phyloP scores from a whole-genome alignment of 495 filamentous ascomycete species.

The Hypoxylon fragiforme region DNA sequence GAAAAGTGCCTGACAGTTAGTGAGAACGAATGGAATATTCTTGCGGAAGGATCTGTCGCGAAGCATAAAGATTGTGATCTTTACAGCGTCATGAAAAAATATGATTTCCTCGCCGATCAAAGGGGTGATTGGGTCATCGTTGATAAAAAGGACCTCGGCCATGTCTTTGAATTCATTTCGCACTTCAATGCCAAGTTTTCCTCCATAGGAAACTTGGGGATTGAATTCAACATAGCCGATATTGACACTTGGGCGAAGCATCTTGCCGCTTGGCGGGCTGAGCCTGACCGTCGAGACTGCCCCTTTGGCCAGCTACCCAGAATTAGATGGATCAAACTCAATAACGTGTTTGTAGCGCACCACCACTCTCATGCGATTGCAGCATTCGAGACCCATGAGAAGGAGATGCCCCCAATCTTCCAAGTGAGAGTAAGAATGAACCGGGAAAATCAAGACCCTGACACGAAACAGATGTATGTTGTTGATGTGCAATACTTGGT shows the following conservation, averaged over 20 bases:
- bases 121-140: neutral
- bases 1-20: too few relatives aligned
- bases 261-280: neutral
- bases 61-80: conserved; percentile 7
- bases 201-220: neutral
- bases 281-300: neutral
- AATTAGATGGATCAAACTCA: conserved; percentile 3
- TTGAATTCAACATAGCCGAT: neutral
- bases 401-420: neutral
- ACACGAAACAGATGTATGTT: neutral
- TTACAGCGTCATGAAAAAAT: conserved; percentile 3
- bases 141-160: conserved; percentile 4
- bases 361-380: conserved; percentile 12
- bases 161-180: conserved; percentile 14
- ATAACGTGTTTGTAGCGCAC: conserved; percentile 2
- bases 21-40: conserved; percentile 3
- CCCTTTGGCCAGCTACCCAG: conserved; percentile 8
- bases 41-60: conserved; percentile 2
- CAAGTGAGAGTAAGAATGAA: conserved; percentile 8
- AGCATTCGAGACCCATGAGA: conserved; percentile 2
- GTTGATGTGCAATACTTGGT: conserved; percentile 12
- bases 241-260: neutral
- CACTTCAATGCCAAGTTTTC: conserved; percentile 15
- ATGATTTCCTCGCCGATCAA: neutral
- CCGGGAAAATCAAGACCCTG: too few relatives aligned